Evolutionary conservation across 2,329 filamentous ascomycete species (phyloP).

Genomic region (Thielaviopsis musarum): DNA sequence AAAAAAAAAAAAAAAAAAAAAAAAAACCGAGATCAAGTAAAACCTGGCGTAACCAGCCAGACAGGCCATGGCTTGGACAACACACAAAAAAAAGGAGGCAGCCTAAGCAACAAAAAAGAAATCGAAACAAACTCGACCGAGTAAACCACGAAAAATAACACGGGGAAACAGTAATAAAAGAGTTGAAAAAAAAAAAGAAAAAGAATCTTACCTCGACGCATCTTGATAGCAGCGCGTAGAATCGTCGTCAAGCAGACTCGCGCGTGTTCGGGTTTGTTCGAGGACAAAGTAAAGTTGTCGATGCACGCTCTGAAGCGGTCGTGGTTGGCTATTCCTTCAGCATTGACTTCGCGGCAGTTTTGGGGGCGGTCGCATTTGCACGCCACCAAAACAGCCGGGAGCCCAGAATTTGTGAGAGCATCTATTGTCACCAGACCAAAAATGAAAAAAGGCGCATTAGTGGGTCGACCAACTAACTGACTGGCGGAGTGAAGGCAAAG

Average conservation of each 20-base stretch:
- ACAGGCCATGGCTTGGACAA: neutral
- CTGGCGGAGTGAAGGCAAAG: neutral
- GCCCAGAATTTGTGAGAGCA: slow-evolving; percentile 51
- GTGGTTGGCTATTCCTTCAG: slow-evolving; percentile 44
- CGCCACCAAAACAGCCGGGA: slow-evolving; percentile 69
- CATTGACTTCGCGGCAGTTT: slow-evolving; percentile 52
- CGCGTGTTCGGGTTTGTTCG: slow-evolving; percentile 52
- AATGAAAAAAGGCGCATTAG: neutral
- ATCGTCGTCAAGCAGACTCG: slow-evolving; percentile 62
- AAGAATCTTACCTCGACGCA: slow-evolving; percentile 46
- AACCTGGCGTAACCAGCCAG: neutral
- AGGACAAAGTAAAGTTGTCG: slow-evolving; percentile 56
- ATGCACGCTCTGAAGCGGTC: slow-evolving; percentile 51
- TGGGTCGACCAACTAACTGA: neutral
- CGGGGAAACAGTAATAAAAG: slow-evolving; percentile 1
- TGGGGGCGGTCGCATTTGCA: slow-evolving; percentile 77
- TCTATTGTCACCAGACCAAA: slow-evolving; percentile 37
- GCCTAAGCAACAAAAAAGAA: neutral
- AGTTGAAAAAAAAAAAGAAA: neutral
- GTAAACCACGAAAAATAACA: slow-evolving; percentile 4
- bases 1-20: neutral
- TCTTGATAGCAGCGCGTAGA: slow-evolving; percentile 51
- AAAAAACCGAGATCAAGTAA: neutral
- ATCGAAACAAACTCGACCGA: neutral
- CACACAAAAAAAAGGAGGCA: neutral